Base-by-base conservation (phyloP, 306 rosid genomes). In the Alnus glutinosa region DNA sequence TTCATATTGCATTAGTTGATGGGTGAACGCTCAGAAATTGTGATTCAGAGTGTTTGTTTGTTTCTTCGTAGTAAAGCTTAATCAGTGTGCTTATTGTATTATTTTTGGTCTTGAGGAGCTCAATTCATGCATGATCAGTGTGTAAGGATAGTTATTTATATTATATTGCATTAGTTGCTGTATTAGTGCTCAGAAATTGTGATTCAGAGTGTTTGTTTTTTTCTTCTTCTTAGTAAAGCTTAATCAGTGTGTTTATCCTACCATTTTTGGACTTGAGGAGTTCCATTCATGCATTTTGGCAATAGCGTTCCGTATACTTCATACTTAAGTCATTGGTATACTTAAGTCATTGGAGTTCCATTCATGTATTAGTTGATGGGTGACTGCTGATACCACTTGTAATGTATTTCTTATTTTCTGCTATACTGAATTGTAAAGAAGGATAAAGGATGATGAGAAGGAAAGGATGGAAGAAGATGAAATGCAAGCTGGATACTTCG, bases 81-180 rank as follows among this genome's bases (percentile, higher is more conserved):
- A 8, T 58, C 9, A 9, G 63, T 57, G 64, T 55, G 23, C 2
- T 34, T 34, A 23, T 9, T 2, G 18, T 58, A 12, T 9, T 58
- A 39, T 57, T 57, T 18, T 57, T 57, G 63, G 63, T 15, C 62
- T 48, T 42, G 30, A 28, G 16, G 55, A 13, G 32, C 64, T 50
- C 28, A 16, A 42, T 48, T 11, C 52, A 11, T 58, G 46, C 49
- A 16, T 50, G 51, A 48, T 48, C 52, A 8, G 52, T 48, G 13
- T 74, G 98, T 94, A 86, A 87, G 93, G 74, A 23, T 55, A 48
- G 52, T 64, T 34, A 13, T 18, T 16, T 67, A 37, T 28, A 16
- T 67, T 5, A 9, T 36, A 67, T 9, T 39, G 72, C 32, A 67
- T 16, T 67, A 39, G 51, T 16, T 39, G 2, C 16, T 67, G 32